Conservation (phyloP, 768 basidiomycete genomes). For the Amanita exitialis region DNA sequence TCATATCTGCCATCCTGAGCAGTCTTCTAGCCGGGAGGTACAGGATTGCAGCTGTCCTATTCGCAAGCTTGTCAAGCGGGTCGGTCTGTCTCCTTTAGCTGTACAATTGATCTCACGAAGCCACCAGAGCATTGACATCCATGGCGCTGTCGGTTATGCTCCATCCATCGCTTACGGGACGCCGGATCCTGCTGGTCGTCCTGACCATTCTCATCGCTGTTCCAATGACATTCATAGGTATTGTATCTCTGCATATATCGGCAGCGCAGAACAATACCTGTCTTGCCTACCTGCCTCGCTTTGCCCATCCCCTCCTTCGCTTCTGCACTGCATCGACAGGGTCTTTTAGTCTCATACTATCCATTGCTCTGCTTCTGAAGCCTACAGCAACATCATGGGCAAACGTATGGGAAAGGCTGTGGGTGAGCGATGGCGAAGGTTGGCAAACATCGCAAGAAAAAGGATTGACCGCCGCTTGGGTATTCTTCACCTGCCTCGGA, state of each 20-base stretch:
- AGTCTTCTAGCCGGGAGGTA: conserved; percentile 46
- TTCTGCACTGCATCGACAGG: conserved; percentile 42
- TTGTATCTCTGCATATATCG: conserved; percentile 32
- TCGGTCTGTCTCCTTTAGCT: conserved; percentile 15
- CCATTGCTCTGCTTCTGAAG: conserved; percentile 42
- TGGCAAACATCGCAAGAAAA: conserved; percentile 53
- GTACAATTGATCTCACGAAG: neutral
- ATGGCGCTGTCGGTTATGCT: conserved; percentile 44
- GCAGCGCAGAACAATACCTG: neutral
- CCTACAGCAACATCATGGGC: conserved; percentile 39
- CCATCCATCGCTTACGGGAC: conserved; percentile 41
- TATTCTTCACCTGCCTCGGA: conserved; percentile 39
- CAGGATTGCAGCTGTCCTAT: conserved; percentile 36
- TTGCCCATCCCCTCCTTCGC: conserved; percentile 41
- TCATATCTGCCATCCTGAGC: conserved; percentile 38
- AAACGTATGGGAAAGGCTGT: conserved; percentile 53
- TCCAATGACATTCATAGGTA: conserved; percentile 27
- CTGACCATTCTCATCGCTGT: conserved; percentile 22
- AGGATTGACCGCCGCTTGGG: conserved; percentile 48
- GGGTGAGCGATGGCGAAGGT: conserved; percentile 30
- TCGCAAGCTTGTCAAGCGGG: conserved; percentile 48
- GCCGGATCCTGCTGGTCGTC: conserved; percentile 30
- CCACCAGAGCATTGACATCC: conserved; percentile 29
- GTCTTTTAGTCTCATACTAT: conserved; percentile 42
- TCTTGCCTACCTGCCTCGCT: conserved; percentile 5